A percentile compares a stretch with the other conserved stretches of the same genome.
phyloP scores from a whole-genome alignment of 768 basidiomycete species.

The Tricholoma saponaceum region DNA sequence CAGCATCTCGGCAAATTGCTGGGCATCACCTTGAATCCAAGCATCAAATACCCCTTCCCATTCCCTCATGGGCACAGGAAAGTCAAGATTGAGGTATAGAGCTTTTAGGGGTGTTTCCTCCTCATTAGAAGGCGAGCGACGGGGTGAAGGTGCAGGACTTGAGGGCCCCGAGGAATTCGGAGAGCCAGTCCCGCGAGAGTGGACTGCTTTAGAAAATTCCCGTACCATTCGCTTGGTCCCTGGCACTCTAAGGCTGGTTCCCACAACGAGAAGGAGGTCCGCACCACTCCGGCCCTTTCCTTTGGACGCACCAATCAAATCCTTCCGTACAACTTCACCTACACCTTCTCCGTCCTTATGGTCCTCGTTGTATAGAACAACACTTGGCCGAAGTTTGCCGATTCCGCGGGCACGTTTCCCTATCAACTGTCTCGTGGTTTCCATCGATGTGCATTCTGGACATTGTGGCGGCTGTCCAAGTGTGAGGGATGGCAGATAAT shows the following conservation, averaged over 20 bases:
- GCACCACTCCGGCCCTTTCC: conserved; percentile 70
- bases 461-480: conserved; percentile 69
- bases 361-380: conserved; percentile 87
- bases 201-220: conserved; percentile 79
- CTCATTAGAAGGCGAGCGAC: conserved; percentile 37
- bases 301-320: conserved; percentile 67
- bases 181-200: conserved; percentile 39
- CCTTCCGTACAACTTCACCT: conserved; percentile 77
- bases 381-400: conserved; percentile 79
- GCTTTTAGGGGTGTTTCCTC: conserved; percentile 57
- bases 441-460: conserved; percentile 71
- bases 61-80: conserved; percentile 78
- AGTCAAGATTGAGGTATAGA: conserved; percentile 84
- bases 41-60: conserved; percentile 91
- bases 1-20: conserved; percentile 65
- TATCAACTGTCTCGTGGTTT: conserved; percentile 63
- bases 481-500: conserved; percentile 56
- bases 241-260: conserved; percentile 84
- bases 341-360: conserved; percentile 87
- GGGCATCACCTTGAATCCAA: conserved; percentile 88
- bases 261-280: conserved; percentile 84
- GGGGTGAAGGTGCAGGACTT: conserved; percentile 48
- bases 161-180: conserved; percentile 28
- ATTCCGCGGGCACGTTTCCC: conserved; percentile 79
- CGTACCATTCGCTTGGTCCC: conserved; percentile 91